These are phyloP conservation scores for Acanthamoeba lenticulata DNA, from an alignment of 208 protist species.

Conservation along the genomic window DNA sequence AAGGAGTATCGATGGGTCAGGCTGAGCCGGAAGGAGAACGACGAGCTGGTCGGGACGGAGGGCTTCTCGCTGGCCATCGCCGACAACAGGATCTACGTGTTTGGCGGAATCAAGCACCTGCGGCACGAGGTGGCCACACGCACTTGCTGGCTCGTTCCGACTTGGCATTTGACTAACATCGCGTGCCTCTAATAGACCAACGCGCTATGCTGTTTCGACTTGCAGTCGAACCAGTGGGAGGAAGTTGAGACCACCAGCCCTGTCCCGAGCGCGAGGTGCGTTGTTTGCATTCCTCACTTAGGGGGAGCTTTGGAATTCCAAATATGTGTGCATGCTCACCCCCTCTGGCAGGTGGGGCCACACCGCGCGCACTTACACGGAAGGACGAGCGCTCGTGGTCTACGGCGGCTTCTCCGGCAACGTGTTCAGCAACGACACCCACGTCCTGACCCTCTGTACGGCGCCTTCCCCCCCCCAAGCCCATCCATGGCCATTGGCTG, in stretches of 20 bases:
- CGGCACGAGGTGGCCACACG: background rate
- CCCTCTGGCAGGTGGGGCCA: background rate
- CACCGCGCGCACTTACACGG: background rate
- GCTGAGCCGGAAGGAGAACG: background rate
- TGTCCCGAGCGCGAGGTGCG: background rate
- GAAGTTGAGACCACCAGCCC: background rate
- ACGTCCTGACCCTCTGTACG: background rate
- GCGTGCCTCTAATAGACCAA: background rate
- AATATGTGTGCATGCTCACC: background rate
- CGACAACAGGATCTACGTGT: background rate
- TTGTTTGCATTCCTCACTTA: too few relatives aligned
- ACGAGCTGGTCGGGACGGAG: background rate
- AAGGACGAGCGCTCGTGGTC: background rate
- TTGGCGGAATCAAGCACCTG: background rate
- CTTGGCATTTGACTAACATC: background rate
- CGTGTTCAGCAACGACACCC: background rate
- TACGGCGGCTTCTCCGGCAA: background rate
- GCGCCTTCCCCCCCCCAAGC: background rate
- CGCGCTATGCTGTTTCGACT: background rate
- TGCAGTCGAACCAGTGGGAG: constrained; percentile 9
- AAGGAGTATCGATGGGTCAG: background rate
- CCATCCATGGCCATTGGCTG: background rate
- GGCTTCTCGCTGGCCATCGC: background rate
- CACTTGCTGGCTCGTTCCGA: background rate
- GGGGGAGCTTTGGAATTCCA: too few relatives aligned